Conservation (phyloP, 192 early-diverging fungal species). For the Gorgonomyces haynaldii region DNA sequence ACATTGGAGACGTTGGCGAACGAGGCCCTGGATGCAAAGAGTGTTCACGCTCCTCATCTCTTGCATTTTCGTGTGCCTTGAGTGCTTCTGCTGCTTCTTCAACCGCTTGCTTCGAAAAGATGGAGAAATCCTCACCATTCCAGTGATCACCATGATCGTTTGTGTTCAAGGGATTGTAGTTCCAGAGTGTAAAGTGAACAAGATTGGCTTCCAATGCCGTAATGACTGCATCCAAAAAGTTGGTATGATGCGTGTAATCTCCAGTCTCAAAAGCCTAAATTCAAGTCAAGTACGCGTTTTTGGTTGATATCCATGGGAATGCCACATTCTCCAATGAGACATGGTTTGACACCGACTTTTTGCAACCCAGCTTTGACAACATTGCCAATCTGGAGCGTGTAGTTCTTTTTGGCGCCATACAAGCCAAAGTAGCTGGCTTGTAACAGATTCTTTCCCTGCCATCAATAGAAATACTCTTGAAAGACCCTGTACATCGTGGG, state of each 20-base stretch:
- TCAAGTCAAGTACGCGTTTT: conserved; percentile 14
- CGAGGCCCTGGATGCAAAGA: not conserved
- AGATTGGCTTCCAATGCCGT: conserved; percentile 61
- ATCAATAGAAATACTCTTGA: conserved; percentile 19
- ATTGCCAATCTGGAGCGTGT: conserved; percentile 58
- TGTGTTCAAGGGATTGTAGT: conserved; percentile 73
- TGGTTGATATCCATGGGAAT: conserved; percentile 83
- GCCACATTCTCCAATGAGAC: conserved; percentile 68
- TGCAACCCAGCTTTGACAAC: conserved; percentile 44
- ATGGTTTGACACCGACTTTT: conserved; percentile 52
- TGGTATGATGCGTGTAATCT: conserved; percentile 59
- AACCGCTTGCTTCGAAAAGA: conserved; percentile 17
- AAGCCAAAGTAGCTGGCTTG: conserved; percentile 68
- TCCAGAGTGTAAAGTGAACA: conserved; percentile 77
- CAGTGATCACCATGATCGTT: conserved; percentile 71
- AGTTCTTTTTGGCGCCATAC: conserved; percentile 63
- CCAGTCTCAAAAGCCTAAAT: conserved; percentile 53
- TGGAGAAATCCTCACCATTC: conserved; percentile 79
- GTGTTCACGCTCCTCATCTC: too few species aligned
- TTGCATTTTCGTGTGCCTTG: not conserved
- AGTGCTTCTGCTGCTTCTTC: not conserved
- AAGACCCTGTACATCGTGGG: conserved; percentile 71
- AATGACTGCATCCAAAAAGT: conserved; percentile 68
- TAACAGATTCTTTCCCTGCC: conserved; percentile 58
- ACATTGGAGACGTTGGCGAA: not conserved